Conservation (phyloP, 2,329 filamentous ascomycete species). For the Paraphoma sp. region DNA sequence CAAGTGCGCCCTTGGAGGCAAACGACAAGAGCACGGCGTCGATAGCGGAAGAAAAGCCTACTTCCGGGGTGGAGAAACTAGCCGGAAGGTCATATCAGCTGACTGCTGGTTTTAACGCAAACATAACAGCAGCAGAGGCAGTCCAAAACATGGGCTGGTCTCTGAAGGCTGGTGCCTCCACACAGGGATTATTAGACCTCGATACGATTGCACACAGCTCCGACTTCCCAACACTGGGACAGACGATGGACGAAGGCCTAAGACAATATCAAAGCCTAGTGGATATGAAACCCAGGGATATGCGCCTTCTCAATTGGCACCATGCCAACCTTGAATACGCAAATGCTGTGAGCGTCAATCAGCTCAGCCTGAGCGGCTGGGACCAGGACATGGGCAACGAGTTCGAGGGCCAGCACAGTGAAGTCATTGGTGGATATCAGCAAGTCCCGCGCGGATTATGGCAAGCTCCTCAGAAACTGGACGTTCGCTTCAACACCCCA, state of each 20-base stretch:
- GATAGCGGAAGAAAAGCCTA: conserved; percentile 53
- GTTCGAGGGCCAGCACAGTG: conserved; percentile 92
- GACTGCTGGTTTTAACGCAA: conserved; percentile 71
- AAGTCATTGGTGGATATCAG: conserved; percentile 93
- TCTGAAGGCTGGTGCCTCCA: conserved; percentile 67
- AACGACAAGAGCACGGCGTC: conserved; percentile 57
- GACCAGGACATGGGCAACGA: conserved; percentile 98
- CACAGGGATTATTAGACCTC: conserved; percentile 73
- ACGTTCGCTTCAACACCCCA: conserved; percentile 75
- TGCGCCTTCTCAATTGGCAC: conserved; percentile 95
- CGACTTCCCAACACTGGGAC: conserved; percentile 76
- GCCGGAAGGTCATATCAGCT: conserved; percentile 74
- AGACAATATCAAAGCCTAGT: conserved; percentile 84
- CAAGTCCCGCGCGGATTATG: conserved; percentile 88
- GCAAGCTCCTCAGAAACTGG: conserved; percentile 75
- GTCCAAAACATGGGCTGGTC: conserved; percentile 84
- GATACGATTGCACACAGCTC: conserved; percentile 67
- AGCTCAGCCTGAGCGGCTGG: conserved; percentile 88
- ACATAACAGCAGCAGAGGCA: conserved; percentile 76
- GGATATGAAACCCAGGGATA: conserved; percentile 83
- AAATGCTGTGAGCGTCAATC: conserved; percentile 86
- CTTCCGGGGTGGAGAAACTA: conserved; percentile 63
- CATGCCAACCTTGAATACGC: conserved; percentile 98
- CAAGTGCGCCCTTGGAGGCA: conserved; percentile 56
- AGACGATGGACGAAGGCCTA: conserved; percentile 92